Evolutionary conservation across 2,329 filamentous ascomycete genomes (phyloP), one percentile per base, ranked within the genome.

Genomic region (Botryotinia convoluta): DNA sequence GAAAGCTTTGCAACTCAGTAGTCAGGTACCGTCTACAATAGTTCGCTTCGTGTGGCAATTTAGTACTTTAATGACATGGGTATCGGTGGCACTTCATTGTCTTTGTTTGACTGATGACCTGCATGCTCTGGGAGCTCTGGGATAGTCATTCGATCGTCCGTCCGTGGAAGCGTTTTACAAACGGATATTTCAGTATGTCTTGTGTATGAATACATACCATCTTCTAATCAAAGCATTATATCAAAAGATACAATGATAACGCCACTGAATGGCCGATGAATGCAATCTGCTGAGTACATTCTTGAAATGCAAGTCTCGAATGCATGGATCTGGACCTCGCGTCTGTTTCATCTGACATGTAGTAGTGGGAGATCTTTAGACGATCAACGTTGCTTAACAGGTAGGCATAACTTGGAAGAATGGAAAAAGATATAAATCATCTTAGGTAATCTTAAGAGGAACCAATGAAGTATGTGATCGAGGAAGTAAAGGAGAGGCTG

Each of bases 131-230:
- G 14, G 51, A 18, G 26, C 51, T 29, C n/a, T 54, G n/a, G 14
- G n/a, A 20, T 54, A 48, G 37, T 54, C 26, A 39, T 29, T 18
- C n/a, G n/a, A 68, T n/a, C 48, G 16, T n/a, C 48, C 26, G 48
- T 54, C 48, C 48, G 48, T 32, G n/a, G 16, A 57, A 57, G 51
- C 37, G 65, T 57, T 68, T 35, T 57, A 68, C 65, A 39, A 57
- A 32, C 48, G 65, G 65, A 42, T 26, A 16, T 68, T 26, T 57
- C 29, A 37, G 48, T 57, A 10, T n/a, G n/a, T n/a, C 10, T 37
- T 37, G 48, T 42, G 65, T 16, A 32, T 42, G 35, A 42, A 32
- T 32, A 32, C n/a, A 22, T 32, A 32, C 20, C 10, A 54, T 20
- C 18, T 54, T 9, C 16, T 3, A 29, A 12, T 18, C 44, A n/a